Evolutionary conservation across 2,329 filamentous ascomycete genomes (phyloP), one percentile per base, ranked within the genome.

Genomic region (Phyllosticta citrichinensis): DNA sequence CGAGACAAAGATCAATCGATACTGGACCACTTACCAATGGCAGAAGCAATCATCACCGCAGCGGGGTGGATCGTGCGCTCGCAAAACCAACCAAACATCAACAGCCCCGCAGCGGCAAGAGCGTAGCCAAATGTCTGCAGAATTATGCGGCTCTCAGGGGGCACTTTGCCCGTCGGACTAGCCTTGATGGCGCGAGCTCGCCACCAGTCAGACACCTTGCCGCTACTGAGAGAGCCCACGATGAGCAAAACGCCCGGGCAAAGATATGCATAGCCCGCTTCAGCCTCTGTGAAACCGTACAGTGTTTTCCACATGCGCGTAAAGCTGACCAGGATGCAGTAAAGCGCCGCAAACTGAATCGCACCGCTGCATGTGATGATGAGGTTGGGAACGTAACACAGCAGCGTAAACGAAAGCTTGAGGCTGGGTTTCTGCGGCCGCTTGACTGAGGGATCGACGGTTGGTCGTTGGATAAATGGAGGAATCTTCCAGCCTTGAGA

Each of bases 11-110:
- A 9, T 47, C 5, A 17, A 17, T 8, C 2, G 33, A 24, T 11
- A 25, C 12, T 35, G 20, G 17, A 19, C 40, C 19, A 54, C 58
- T 55, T 59, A 63, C 70, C 66, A 8, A 74, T 47, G 17, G 70
- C 70, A 0, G 70, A 69, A 9, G 71, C 68, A 17, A 69, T 56
- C 12, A 75, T 59, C 53, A 68, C 62, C 6, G 69, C 63, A 24
- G 69, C 63, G 30, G 70, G 67, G 62, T 74, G 72, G 0, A 70
- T 58, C 2, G 61, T 62, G 25, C 66, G 60, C 54, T 68, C 61
- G 8, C 71, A 68, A 52, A 74, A 75, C 75, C 75, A 78, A 20
- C 76, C 76, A 62, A 71, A 78, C 71, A 76, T 73, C 40, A 71
- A 61, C 14, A 74, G 72, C 0, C 75, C 76, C 0, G 66, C 70